Percentiles rank a stretch among this genome's conserved stretches.
These are phyloP conservation scores for Spizellomyces punctatus DNA, from an alignment of 192 early-diverging fungal species.

Conservation along the genomic window DNA sequence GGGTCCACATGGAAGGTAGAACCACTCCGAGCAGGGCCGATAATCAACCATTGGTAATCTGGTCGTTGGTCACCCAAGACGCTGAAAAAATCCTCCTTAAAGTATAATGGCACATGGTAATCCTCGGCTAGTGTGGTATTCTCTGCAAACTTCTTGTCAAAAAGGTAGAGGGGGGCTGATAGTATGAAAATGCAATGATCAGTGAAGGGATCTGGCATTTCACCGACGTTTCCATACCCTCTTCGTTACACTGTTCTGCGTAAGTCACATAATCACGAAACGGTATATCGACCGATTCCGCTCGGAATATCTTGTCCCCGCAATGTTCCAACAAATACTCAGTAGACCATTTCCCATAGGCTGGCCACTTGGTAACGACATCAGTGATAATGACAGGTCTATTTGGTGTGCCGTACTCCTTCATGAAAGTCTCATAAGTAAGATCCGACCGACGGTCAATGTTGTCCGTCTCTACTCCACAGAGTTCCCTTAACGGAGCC, in stretches of 20 bases:
- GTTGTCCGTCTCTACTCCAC: slow-evolving; percentile 43
- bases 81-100: slow-evolving; percentile 64
- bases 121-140: slow-evolving; percentile 53
- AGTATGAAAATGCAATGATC: background rate
- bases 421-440: slow-evolving; percentile 42
- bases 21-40: slow-evolving; percentile 67
- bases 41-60: slow-evolving; percentile 72
- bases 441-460: slow-evolving; percentile 55
- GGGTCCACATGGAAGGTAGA: slow-evolving; percentile 76
- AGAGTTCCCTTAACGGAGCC: slow-evolving; percentile 38
- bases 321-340: slow-evolving; percentile 50
- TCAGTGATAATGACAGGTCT: slow-evolving; percentile 69
- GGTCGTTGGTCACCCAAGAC: slow-evolving; percentile 59
- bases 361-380: slow-evolving; percentile 61
- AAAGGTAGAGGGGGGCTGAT: slow-evolving; percentile 67
- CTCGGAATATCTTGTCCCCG: slow-evolving; percentile 53
- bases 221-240: slow-evolving; percentile 37
- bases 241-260: slow-evolving; percentile 38
- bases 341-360: slow-evolving; percentile 59
- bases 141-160: slow-evolving; percentile 64
- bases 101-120: slow-evolving; percentile 63
- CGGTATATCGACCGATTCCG: slow-evolving; percentile 65
- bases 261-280: slow-evolving; percentile 61
- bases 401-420: slow-evolving; percentile 53
- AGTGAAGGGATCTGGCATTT: background rate